Evolutionary conservation across 768 basidiomycete genomes (phyloP).

Genomic region (Serendipita sp.): DNA sequence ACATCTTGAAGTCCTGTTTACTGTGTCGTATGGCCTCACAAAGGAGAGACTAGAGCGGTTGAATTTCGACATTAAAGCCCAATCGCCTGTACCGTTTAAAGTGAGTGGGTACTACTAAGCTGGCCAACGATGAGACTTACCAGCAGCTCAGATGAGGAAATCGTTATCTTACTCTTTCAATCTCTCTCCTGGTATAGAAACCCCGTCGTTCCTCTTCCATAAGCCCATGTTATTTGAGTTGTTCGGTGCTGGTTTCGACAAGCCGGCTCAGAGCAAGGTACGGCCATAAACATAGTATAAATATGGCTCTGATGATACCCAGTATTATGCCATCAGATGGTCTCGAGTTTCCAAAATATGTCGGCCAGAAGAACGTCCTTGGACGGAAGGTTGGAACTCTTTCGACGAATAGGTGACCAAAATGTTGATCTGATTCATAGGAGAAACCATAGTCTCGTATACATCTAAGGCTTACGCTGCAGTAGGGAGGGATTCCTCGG

Average conservation of each 20-base stretch:
- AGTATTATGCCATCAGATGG: constrained; percentile 78
- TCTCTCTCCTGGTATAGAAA: constrained; percentile 30
- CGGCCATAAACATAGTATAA: constrained; percentile 12
- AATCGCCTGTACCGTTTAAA: constrained; percentile 21
- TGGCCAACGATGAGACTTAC: neutral
- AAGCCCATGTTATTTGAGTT: constrained; percentile 56
- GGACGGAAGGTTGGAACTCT: constrained; percentile 31
- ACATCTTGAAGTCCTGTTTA: constrained; percentile 60
- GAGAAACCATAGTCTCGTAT: constrained; percentile 32
- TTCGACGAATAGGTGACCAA: neutral
- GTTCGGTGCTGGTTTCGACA: constrained; percentile 72
- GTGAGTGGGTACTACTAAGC: neutral
- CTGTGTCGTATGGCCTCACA: constrained; percentile 56
- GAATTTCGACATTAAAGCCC: constrained; percentile 47
- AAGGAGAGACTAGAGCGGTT: constrained; percentile 53
- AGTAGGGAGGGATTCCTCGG: constrained; percentile 35
- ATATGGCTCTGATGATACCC: neutral
- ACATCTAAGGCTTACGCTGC: constrained; percentile 39
- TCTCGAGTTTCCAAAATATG: constrained; percentile 62
- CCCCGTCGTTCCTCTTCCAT: constrained; percentile 42
- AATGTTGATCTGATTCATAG: constrained; percentile 12
- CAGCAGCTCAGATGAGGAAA: neutral
- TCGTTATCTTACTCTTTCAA: constrained; percentile 40
- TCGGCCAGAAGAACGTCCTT: constrained; percentile 45
- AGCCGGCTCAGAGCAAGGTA: constrained; percentile 42